These are phyloP conservation scores for Camelina laxa DNA, from an alignment of 345 rosid species.

Conservation along the genomic window DNA sequence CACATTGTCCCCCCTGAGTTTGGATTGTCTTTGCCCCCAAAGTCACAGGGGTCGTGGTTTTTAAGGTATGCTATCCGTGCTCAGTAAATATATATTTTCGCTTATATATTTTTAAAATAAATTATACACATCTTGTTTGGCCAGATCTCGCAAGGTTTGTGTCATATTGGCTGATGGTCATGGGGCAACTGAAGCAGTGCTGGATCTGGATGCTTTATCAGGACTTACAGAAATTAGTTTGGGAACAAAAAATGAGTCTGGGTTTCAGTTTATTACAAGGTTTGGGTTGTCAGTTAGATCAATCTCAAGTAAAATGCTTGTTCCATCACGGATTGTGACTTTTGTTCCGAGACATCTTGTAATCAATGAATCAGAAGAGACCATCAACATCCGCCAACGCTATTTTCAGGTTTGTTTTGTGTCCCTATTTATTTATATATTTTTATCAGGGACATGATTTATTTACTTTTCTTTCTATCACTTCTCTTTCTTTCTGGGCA, in stretches of 20 bases:
- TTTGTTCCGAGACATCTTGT: conserved; percentile 80
- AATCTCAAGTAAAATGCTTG: conserved; percentile 48
- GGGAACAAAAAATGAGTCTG: conserved; percentile 60
- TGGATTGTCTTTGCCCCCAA: conserved; percentile 72
- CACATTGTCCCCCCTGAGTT: conserved; percentile 60
- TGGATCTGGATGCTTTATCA: conserved; percentile 85
- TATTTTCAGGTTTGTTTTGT: conserved; percentile 67
- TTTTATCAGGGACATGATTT: conserved; percentile 28
- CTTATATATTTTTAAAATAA: conserved; percentile 13
- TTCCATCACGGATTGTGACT: conserved; percentile 70
- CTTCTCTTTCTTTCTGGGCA: conserved; percentile 43
- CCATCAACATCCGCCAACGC: conserved; percentile 71
- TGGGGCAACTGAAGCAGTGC: conserved; percentile 58
- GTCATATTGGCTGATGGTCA: conserved; percentile 59
- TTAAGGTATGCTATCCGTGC: conserved; percentile 54
- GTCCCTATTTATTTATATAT: not conserved
- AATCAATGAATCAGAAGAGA: conserved; percentile 70
- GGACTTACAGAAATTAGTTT: conserved; percentile 84
- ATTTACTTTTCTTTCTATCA: conserved; percentile 31
- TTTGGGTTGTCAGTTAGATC: conserved; percentile 78
- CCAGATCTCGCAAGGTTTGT: conserved; percentile 69
- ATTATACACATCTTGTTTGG: conserved; percentile 31
- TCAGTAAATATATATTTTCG: conserved; percentile 26
- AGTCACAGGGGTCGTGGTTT: conserved; percentile 77
- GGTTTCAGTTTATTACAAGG: conserved; percentile 60